Evolutionary conservation across 768 basidiomycete genomes (phyloP).

Genomic region (Coprinellus micaceus): DNA sequence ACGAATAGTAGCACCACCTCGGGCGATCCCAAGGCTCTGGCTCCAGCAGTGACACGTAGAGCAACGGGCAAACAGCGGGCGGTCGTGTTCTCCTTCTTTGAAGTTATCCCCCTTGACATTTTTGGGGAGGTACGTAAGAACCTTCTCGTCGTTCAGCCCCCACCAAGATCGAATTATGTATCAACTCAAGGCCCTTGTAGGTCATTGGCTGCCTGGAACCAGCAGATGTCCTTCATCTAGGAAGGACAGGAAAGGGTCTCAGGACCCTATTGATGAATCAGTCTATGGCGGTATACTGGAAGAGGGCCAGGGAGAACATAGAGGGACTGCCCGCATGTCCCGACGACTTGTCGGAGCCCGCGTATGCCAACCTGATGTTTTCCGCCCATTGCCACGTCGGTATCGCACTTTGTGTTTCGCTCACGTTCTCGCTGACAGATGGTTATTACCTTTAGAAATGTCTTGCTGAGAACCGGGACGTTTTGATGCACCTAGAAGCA

Average conservation of each 20-base stretch:
- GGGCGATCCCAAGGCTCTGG: too few species aligned
- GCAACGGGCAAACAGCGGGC: too few species aligned
- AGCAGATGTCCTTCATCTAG: conserved; percentile 40
- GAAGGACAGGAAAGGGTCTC: conserved; percentile 41
- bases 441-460: neutral
- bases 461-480: neutral
- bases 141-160: neutral
- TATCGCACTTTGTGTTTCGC: neutral
- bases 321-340: conserved; percentile 41
- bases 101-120: neutral
- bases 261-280: conserved; percentile 38
- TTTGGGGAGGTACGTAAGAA: neutral
- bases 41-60: too few species aligned
- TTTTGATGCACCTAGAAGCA: neutral
- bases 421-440: neutral
- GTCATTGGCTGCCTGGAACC: conserved; percentile 44
- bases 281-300: conserved; percentile 26
- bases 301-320: conserved; percentile 33
- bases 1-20: too few species aligned
- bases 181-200: conserved; percentile 10
- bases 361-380: conserved; percentile 43
- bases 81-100: too few species aligned
- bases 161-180: neutral
- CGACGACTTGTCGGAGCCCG: conserved; percentile 39
- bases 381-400: conserved; percentile 42